Percentiles rank a stretch among this genome's conserved stretches.
Evolutionary conservation across 1,284 basidiomycete genomes (phyloP).

Genomic region (Rhodofomes roseus): DNA sequence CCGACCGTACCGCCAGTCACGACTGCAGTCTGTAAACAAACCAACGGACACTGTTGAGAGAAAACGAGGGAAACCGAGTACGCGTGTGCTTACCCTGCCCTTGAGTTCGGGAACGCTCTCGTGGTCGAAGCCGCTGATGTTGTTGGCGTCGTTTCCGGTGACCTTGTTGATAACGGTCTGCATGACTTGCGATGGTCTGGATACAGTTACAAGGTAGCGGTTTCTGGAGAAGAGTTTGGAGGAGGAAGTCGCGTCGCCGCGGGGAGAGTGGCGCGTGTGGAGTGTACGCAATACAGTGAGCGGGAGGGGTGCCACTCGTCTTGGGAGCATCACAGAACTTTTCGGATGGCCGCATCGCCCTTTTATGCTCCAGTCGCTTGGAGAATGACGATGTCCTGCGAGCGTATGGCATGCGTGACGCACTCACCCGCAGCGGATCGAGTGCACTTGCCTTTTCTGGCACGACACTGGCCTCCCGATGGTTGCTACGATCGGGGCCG

Average conservation of each 20-base stretch:
- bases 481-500: background rate
- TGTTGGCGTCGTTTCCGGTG: constrained; percentile 7
- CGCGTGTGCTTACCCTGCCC: constrained; percentile 9
- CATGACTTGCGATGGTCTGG: background rate
- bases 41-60: background rate
- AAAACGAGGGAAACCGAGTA: background rate
- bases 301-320: background rate
- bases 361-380: too few species aligned
- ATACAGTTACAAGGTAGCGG: background rate
- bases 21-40: constrained; percentile 30
- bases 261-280: background rate
- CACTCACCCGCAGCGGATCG: background rate
- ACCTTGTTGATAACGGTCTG: constrained; percentile 11
- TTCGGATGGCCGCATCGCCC: too few species aligned
- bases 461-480: background rate
- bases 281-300: background rate
- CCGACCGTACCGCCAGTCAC: constrained; percentile 41
- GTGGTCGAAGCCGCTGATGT: constrained; percentile 1
- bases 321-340: background rate
- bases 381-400: background rate
- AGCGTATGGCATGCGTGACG: background rate
- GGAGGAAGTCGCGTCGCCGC: background rate
- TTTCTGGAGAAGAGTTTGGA: background rate
- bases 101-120: constrained; percentile 11
- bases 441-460: constrained; percentile 3